Evolutionary conservation across 2,329 filamentous ascomycete species (phyloP), one percentile per base, ranked within the genome.

Genomic region (Pseudonectria foliicola): DNA sequence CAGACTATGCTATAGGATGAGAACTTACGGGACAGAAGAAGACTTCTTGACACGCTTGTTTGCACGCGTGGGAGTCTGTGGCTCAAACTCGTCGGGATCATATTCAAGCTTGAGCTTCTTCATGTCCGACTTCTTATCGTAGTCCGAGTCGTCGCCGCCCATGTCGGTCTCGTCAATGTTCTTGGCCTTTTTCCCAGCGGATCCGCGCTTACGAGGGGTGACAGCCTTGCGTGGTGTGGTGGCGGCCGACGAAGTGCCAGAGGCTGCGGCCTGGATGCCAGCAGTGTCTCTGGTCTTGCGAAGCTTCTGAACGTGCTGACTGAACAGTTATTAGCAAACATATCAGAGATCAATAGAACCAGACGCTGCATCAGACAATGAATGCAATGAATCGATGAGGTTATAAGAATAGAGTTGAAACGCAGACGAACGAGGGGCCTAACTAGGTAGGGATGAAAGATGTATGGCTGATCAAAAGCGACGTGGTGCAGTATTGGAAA

Each of bases 281-380:
- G 41, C 27, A 5, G 48, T 50, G n/a, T 61, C 59, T 6, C 59
- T 55, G 25, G 42, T 53, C 40, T 54, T 57, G 40, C 62, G 62
- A 4, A 70, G 56, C 44, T 68, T 70, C 43, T 66, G 62, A 7
- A 70, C 58, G 24, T 70, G 67, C 46, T 70, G 67, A 29, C 67
- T 70, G 31, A 34, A 34, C 27, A 26, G 12, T 11, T n/a, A 29
- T 28, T 14, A 39, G 13, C 33, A 28, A 35, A n/a, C n/a, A n/a
- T n/a, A n/a, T n/a, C n/a, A n/a, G n/a, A n/a, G n/a, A n/a, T n/a
- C n/a, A n/a, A n/a, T n/a, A n/a, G n/a, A n/a, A n/a, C n/a, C n/a
- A n/a, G n/a, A n/a, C n/a, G n/a, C n/a, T n/a, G n/a, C n/a, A n/a
- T n/a, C n/a, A n/a, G n/a, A 28, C 6, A 33, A 33, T 38, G 26